These are phyloP conservation scores for Lepiota brunneoincarnata DNA, from an alignment of 768 basidiomycete species.

Conservation along the genomic window DNA sequence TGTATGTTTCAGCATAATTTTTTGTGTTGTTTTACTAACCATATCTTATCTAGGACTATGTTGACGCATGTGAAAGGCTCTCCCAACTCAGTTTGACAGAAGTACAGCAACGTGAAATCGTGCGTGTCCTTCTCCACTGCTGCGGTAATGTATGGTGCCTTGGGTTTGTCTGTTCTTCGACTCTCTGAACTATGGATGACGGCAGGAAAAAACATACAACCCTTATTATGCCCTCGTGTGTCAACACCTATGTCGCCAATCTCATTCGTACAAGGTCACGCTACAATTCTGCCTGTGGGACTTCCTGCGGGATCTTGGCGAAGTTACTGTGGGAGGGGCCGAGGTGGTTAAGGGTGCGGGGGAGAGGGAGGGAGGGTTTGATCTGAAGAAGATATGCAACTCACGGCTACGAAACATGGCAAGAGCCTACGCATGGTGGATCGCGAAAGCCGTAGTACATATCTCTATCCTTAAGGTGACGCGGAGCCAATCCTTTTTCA, in stretches of 20 bases:
- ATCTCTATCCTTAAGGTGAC: slow-evolving; percentile 81
- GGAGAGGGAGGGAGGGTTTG: slow-evolving; percentile 41
- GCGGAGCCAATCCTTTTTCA: background rate
- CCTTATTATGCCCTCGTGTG: slow-evolving; percentile 93
- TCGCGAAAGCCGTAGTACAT: slow-evolving; percentile 77
- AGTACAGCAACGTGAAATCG: slow-evolving; percentile 89
- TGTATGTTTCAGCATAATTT: slow-evolving; percentile 42
- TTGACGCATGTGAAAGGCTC: slow-evolving; percentile 93
- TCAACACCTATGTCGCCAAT: slow-evolving; percentile 72
- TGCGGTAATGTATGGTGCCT: slow-evolving; percentile 72
- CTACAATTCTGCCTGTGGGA: slow-evolving; percentile 97
- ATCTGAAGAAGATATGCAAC: slow-evolving; percentile 51
- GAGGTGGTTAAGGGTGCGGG: slow-evolving; percentile 71
- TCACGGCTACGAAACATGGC: slow-evolving; percentile 72
- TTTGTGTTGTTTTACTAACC: background rate
- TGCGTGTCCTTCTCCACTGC: slow-evolving; percentile 92
- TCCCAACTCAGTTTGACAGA: slow-evolving; percentile 81
- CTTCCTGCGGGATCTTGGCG: slow-evolving; percentile 88
- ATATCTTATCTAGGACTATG: slow-evolving; percentile 71
- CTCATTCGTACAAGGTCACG: slow-evolving; percentile 88
- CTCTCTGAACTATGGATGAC: slow-evolving; percentile 10
- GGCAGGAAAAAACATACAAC: slow-evolving; percentile 87
- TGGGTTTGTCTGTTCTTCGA: background rate
- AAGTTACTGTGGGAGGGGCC: slow-evolving; percentile 75
- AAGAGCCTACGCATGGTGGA: slow-evolving; percentile 88